Conservation (phyloP, 129 eudicot genomes). For the Centrapalus pauciflorus region DNA sequence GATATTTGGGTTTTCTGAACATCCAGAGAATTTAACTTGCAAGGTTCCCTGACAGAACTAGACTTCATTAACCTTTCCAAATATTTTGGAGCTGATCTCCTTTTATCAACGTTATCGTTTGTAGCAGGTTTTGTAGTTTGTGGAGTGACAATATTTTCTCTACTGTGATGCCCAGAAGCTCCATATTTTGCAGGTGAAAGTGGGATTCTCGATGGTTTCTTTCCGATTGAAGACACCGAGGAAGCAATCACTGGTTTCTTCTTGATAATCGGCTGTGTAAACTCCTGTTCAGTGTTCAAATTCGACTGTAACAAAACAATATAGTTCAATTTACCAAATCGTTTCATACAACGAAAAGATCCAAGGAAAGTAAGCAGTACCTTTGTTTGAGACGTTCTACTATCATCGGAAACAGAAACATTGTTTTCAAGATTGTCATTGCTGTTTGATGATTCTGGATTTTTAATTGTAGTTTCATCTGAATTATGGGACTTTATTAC, state of each 20-base stretch:
- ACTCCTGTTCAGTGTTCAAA: slow-evolving; percentile 12
- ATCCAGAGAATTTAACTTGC: too few species aligned
- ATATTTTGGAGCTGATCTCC: slow-evolving; percentile 33
- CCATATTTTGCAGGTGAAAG: too few species aligned
- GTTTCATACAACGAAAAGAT: background rate
- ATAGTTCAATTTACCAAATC: background rate
- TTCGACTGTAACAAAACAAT: slow-evolving; percentile 10
- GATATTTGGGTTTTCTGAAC: slow-evolving; percentile 9
- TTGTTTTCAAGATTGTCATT: slow-evolving; percentile 20
- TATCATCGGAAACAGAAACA: slow-evolving; percentile 20
- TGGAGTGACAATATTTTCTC: slow-evolving; percentile 36
- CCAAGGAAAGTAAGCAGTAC: slow-evolving; percentile 12
- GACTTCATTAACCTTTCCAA: slow-evolving; percentile 24
- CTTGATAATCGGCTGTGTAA: slow-evolving; percentile 22
- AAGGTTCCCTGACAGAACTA: slow-evolving; percentile 27
- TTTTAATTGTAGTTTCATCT: background rate
- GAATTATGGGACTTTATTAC: too few species aligned
- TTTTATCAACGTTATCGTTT: slow-evolving; percentile 19
- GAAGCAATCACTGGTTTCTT: slow-evolving; percentile 33
- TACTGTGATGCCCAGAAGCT: slow-evolving; percentile 34
- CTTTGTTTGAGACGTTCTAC: slow-evolving; percentile 34
- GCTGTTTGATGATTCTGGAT: background rate
- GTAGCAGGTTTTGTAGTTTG: slow-evolving; percentile 12
- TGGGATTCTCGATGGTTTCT: too few species aligned
- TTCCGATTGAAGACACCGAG: too few species aligned